These are phyloP conservation scores for Hysterium pulicare DNA, from an alignment of 2,329 filamentous ascomycete species.

Conservation along the genomic window DNA sequence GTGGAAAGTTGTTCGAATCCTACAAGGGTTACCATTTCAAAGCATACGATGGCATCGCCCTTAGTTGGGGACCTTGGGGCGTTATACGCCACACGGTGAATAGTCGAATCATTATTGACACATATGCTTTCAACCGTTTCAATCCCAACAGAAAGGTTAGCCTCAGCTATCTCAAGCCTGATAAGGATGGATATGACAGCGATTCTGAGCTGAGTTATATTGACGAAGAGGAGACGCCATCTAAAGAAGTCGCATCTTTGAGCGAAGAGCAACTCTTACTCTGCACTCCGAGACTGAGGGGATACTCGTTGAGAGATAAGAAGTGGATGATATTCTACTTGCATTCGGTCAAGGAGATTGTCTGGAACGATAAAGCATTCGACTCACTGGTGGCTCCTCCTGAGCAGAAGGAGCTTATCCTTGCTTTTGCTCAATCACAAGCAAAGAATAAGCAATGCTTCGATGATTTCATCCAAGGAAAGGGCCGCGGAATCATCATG, in stretches of 20 bases:
- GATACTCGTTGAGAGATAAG: slow-evolving; percentile 16
- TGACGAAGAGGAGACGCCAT: neutral
- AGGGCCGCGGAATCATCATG: slow-evolving; percentile 52
- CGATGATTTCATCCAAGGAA: slow-evolving; percentile 51
- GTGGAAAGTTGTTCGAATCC: slow-evolving; percentile 43
- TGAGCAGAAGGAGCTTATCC: slow-evolving; percentile 19
- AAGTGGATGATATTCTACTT: slow-evolving; percentile 13
- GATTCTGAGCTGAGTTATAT: slow-evolving; percentile 1
- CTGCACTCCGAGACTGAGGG: slow-evolving; percentile 10
- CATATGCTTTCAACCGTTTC: slow-evolving; percentile 34
- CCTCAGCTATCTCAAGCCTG: slow-evolving; percentile 2
- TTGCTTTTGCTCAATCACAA: slow-evolving; percentile 15
- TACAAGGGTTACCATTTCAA: slow-evolving; percentile 35
- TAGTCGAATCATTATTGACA: slow-evolving; percentile 48
- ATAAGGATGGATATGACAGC: neutral
- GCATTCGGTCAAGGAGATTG: slow-evolving; percentile 11
- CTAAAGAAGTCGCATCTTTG: neutral
- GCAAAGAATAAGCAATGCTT: slow-evolving; percentile 28
- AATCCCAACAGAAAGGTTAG: slow-evolving; percentile 9
- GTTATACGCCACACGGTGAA: slow-evolving; percentile 15
- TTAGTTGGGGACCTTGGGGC: slow-evolving; percentile 11
- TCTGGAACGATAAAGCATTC: slow-evolving; percentile 17
- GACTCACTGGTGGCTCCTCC: slow-evolving; percentile 12
- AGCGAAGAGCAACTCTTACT: slow-evolving; percentile 14
- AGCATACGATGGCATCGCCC: slow-evolving; percentile 14